Percentiles rank a stretch among this genome's conserved stretches.
These are phyloP conservation scores for Cajanus cajan DNA, from an alignment of 306 rosid species.

Conservation along the genomic window DNA sequence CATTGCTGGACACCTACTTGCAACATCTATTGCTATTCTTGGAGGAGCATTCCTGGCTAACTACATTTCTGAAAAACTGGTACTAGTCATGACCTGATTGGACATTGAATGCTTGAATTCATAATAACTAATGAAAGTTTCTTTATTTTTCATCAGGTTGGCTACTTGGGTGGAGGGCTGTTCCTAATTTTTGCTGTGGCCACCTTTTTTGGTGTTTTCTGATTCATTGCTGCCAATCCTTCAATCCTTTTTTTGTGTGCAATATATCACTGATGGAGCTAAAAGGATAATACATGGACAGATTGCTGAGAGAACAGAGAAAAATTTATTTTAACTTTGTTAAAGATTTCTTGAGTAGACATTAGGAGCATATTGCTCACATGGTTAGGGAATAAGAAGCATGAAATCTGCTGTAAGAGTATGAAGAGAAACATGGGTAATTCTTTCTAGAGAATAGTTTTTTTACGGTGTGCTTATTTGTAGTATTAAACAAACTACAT, in stretches of 20 bases:
- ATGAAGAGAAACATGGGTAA: constrained; percentile 14
- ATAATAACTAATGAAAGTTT: constrained; percentile 11
- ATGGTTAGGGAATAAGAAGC: constrained; percentile 30
- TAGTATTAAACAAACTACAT: constrained; percentile 19
- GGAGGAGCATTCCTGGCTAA: constrained; percentile 96
- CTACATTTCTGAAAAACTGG: constrained; percentile 96
- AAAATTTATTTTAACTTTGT: constrained; percentile 18
- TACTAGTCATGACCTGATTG: constrained; percentile 34
- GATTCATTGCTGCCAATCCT: constrained; percentile 27
- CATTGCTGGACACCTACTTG: constrained; percentile 79
- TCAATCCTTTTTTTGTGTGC: constrained; percentile 2
- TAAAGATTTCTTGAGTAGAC: constrained; percentile 10
- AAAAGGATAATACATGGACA: not conserved
- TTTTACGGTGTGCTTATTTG: constrained; percentile 17
- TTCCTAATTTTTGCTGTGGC: constrained; percentile 86
- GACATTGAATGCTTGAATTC: not conserved
- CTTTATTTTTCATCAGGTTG: constrained; percentile 66
- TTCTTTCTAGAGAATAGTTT: constrained; percentile 24
- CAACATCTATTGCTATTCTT: constrained; percentile 72
- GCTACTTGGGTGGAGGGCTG: constrained; percentile 84
- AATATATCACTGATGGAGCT: constrained; percentile 19
- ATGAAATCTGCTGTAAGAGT: constrained; percentile 21
- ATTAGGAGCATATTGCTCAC: constrained; percentile 26
- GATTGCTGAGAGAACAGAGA: not conserved
- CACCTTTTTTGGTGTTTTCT: constrained; percentile 83